phyloP scores from a whole-genome alignment of 352 stramenopile genomes.

The Phytophthora macrochlamydospora region DNA sequence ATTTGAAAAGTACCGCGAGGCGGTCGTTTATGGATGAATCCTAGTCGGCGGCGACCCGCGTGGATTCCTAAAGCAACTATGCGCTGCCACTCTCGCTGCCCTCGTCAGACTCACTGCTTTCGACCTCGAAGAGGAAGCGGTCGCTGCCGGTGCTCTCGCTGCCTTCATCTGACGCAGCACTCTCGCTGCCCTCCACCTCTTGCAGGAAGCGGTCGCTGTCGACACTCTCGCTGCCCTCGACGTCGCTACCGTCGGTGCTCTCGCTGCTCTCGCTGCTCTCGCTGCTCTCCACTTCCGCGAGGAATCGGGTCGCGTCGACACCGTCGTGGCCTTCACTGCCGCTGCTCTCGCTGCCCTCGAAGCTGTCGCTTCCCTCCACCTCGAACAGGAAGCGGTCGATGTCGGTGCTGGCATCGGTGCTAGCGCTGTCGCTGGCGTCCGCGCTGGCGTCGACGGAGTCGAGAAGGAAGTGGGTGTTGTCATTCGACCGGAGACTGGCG shows the following conservation, averaged over 20 bases:
- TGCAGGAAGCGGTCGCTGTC: no score
- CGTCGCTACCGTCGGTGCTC: neutral
- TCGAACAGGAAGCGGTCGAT: neutral
- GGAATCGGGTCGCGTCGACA: neutral
- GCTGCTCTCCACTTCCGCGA: neutral
- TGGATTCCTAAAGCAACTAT: no score
- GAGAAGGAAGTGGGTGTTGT: neutral
- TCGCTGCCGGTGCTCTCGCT: no score
- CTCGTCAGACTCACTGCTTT: no score
- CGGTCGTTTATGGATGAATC: no score
- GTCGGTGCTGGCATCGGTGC: neutral
- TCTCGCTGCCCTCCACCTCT: no score
- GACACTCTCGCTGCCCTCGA: no score
- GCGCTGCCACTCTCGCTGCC: no score
- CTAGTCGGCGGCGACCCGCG: no score
- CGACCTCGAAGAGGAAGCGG: no score
- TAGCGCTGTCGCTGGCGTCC: neutral
- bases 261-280: neutral
- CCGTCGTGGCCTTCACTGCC: neutral
- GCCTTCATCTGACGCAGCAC: no score
- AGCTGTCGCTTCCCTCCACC: neutral
- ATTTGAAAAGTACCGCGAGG: no score
- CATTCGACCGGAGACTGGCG: slow-evolving; percentile 12
- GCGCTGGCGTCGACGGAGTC: neutral
- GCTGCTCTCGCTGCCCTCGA: neutral